phyloP scores from a whole-genome alignment of 2,329 filamentous ascomycete species.

The Colletotrichum eremochloae region DNA sequence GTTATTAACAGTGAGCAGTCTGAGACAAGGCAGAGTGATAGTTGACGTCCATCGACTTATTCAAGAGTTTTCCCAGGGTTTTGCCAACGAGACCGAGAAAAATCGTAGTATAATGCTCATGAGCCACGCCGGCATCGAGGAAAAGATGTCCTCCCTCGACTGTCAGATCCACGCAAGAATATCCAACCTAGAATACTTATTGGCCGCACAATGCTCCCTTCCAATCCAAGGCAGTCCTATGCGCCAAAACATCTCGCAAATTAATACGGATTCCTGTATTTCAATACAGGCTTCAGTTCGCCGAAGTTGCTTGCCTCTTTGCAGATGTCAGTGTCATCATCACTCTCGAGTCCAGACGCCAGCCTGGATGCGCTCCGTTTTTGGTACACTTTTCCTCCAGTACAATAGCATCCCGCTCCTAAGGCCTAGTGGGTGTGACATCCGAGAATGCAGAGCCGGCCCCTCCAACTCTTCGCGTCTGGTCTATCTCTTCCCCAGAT shows the following conservation, averaged over 20 bases:
- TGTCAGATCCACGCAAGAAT: neutral
- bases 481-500: conserved; percentile 21
- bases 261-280: neutral
- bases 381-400: conserved; percentile 11
- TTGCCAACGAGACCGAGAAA: neutral
- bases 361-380: conserved; percentile 10
- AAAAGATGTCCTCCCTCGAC: neutral
- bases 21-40: conserved; percentile 13
- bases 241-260: neutral
- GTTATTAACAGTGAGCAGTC: neutral
- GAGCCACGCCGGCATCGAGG: neutral
- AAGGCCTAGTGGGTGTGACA: neutral
- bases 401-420: conserved; percentile 12
- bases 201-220: neutral
- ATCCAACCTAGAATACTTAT: neutral
- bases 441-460: neutral
- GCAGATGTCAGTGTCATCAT: conserved; percentile 29
- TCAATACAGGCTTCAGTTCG: neutral
- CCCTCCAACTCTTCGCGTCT: conserved; percentile 2
- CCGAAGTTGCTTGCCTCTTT: neutral
- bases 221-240: no score
- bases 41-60: conserved; percentile 9
- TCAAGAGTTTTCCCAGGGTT: neutral
- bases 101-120: neutral
- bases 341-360: conserved; percentile 4